Conservation (phyloP, 306 rosid species). For the Acacia crassicarpa region DNA sequence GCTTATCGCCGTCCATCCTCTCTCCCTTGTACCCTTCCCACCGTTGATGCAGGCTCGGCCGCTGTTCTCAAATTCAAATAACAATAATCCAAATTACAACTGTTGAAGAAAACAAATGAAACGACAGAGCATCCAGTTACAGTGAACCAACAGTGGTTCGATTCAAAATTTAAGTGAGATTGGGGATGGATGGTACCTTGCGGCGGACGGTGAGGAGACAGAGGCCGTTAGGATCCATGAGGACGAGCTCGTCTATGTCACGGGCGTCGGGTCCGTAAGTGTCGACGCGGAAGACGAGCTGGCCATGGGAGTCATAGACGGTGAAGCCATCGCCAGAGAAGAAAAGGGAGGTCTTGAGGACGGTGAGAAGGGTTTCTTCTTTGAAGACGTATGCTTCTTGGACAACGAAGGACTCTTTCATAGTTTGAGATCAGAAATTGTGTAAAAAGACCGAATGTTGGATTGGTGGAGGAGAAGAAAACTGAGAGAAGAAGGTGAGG, state of each 20-base stretch:
- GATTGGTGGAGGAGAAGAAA: background rate
- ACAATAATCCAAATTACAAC: background rate
- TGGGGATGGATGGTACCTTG: constrained; percentile 46
- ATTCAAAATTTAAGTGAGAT: background rate
- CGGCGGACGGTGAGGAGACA: constrained; percentile 91
- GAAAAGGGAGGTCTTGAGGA: constrained; percentile 81
- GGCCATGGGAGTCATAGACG: constrained; percentile 73
- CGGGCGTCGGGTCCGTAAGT: constrained; percentile 67
- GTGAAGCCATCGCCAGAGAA: constrained; percentile 83
- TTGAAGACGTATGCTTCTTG: constrained; percentile 47
- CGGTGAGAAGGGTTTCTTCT: constrained; percentile 70
- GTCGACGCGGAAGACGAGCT: constrained; percentile 84
- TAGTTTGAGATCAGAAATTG: background rate
- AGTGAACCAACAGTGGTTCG: background rate
- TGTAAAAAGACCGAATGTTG: background rate
- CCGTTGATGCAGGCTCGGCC: constrained; percentile 89
- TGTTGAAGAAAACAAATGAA: background rate
- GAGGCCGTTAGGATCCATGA: constrained; percentile 80
- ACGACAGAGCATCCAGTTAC: background rate
- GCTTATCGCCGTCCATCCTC: constrained; percentile 70
- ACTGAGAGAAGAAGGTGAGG: background rate
- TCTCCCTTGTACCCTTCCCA: constrained; percentile 95
- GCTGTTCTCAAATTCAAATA: constrained; percentile 34
- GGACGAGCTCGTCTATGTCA: constrained; percentile 69
- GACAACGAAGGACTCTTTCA: constrained; percentile 51